Conservation (phyloP, 192 early-diverging fungal genomes). For the Geranomyces michiganensis region DNA sequence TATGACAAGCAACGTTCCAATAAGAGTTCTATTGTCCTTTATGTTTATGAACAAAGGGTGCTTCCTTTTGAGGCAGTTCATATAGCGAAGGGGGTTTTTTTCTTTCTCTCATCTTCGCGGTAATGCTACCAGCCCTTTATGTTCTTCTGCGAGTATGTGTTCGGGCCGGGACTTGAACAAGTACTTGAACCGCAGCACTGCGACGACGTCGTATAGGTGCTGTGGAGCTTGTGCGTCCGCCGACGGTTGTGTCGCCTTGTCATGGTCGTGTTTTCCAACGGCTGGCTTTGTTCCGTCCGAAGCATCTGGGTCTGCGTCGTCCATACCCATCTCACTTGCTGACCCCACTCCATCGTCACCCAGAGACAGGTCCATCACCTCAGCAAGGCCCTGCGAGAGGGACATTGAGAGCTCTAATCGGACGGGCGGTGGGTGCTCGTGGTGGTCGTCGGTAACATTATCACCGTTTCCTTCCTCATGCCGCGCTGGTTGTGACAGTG, state of each 20-base stretch:
- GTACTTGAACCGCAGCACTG: slow-evolving; percentile 32
- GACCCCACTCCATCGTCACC: background rate
- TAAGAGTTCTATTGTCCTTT: too few species aligned
- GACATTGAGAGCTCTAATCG: slow-evolving; percentile 4
- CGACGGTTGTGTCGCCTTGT: background rate
- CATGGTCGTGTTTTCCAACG: too few species aligned
- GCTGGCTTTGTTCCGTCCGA: background rate
- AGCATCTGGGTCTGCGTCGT: background rate
- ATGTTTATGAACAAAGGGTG: too few species aligned
- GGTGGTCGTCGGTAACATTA: too few species aligned
- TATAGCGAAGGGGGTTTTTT: too few species aligned
- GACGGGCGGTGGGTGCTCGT: slow-evolving; percentile 1
- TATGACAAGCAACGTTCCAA: too few species aligned
- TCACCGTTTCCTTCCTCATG: too few species aligned
- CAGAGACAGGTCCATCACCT: background rate
- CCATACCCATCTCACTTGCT: background rate
- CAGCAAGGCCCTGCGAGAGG: background rate
- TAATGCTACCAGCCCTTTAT: slow-evolving; percentile 28
- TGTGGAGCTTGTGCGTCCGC: background rate
- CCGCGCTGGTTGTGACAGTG: background rate
- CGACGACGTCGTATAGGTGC: slow-evolving; percentile 26
- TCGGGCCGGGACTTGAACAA: slow-evolving; percentile 33
- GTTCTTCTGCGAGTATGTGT: slow-evolving; percentile 28
- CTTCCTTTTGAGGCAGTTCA: too few species aligned
- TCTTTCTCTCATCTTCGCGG: too few species aligned